Evolutionary conservation across 1,139 yeast species (phyloP).

Genomic region (Blastobotrys aristatus): DNA sequence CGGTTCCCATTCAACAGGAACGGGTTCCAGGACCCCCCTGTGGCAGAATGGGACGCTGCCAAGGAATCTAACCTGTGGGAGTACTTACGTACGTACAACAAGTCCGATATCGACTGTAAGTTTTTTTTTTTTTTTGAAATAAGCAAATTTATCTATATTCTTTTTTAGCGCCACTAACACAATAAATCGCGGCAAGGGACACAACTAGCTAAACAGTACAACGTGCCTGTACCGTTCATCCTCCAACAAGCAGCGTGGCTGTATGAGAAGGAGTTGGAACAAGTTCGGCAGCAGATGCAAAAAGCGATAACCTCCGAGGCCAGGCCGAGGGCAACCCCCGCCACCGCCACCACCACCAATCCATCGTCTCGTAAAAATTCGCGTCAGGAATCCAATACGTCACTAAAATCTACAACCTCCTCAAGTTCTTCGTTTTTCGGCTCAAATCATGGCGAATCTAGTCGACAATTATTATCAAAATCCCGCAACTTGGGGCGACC

Average conservation of each 20-base stretch:
- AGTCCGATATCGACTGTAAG: constrained; percentile 40
- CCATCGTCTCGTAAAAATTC: not conserved
- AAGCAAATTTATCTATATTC: no score
- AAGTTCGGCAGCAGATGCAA: constrained; percentile 37
- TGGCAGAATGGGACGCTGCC: constrained; percentile 38
- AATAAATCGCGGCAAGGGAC: not conserved
- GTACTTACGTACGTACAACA: constrained; percentile 32
- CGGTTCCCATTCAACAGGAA: constrained; percentile 39
- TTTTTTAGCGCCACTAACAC: not conserved
- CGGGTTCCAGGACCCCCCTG: constrained; percentile 39
- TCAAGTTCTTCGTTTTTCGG: constrained; percentile 10
- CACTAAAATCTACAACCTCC: constrained; percentile 3
- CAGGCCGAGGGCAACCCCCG: not conserved
- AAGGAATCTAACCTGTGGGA: constrained; percentile 43
- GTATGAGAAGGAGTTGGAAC: constrained; percentile 42
- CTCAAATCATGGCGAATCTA: constrained; percentile 5
- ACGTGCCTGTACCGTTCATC: constrained; percentile 39
- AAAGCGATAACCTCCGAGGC: constrained; percentile 15
- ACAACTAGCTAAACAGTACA: constrained; percentile 31
- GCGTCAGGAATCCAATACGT: constrained; percentile 1
- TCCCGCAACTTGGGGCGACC: constrained; percentile 10
- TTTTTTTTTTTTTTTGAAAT: constrained; percentile 1
- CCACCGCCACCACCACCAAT: not conserved
- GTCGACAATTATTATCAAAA: constrained; percentile 13
- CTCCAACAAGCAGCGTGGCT: constrained; percentile 47